phyloP scores from a whole-genome alignment of 1,284 basidiomycete genomes.

The Ustilago sp. region DNA sequence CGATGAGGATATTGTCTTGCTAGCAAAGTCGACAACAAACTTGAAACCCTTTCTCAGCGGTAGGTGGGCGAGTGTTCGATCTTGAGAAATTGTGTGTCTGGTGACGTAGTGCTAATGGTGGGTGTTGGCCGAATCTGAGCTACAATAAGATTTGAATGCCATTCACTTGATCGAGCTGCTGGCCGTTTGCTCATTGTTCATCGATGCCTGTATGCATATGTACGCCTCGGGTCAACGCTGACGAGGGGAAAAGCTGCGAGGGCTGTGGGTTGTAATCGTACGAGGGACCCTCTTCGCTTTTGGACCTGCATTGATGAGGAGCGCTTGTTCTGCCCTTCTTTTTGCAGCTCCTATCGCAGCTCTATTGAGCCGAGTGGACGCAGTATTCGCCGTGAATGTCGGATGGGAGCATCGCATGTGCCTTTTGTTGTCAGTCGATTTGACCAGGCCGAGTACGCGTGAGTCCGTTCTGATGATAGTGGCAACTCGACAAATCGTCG shows the following conservation, averaged over 20 bases:
- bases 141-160: too few species aligned
- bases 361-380: background rate
- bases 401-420: background rate
- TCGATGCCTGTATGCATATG: background rate
- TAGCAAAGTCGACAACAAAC: background rate
- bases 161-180: too few species aligned
- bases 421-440: background rate
- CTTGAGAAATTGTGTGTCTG: too few species aligned
- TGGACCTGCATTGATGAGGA: background rate
- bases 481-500: background rate
- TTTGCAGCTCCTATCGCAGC: too few species aligned
- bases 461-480: background rate
- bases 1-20: background rate
- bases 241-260: background rate
- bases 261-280: background rate
- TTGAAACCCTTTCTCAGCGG: background rate
- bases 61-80: too few species aligned
- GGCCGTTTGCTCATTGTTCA: too few species aligned
- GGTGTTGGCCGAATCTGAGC: background rate
- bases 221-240: background rate
- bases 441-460: background rate
- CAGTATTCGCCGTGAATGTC: background rate
- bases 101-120: background rate
- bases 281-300: background rate
- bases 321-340: too few species aligned